phyloP scores from a whole-genome alignment of 129 eudicot species.

The Ambrosia artemisiifolia region DNA sequence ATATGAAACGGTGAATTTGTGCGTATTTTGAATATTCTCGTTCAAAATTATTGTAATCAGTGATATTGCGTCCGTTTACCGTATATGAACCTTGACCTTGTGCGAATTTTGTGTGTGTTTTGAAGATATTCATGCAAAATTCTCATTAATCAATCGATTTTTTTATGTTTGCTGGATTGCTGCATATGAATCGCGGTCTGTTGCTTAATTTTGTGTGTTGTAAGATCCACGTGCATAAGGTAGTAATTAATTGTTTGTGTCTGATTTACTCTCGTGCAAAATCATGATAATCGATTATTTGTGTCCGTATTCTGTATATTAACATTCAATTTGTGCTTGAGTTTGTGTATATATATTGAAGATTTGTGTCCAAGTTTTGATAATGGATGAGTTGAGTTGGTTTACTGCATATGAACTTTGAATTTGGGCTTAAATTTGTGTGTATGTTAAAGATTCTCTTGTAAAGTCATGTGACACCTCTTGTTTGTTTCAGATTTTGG shows the following conservation, averaged over 20 bases:
- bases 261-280: too few species aligned
- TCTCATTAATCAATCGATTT: background rate
- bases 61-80: background rate
- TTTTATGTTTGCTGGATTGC: too few species aligned
- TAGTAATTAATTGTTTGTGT: too few species aligned
- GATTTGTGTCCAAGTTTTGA: too few species aligned
- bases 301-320: too few species aligned
- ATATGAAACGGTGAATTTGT: background rate
- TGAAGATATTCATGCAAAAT: background rate
- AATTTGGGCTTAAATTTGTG: background rate
- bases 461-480: conserved; percentile 10
- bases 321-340: too few species aligned
- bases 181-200: too few species aligned
- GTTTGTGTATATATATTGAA: too few species aligned
- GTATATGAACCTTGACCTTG: background rate
- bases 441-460: background rate
- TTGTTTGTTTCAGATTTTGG: conserved; percentile 9
- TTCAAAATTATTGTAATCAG: background rate
- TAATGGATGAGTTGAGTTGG: too few species aligned
- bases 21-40: background rate
- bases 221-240: too few species aligned
- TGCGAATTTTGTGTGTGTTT: background rate
- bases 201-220: too few species aligned
- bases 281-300: too few species aligned
- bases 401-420: background rate